Conservation (phyloP, 352 stramenopile species). For the Pythium sp. region DNA sequence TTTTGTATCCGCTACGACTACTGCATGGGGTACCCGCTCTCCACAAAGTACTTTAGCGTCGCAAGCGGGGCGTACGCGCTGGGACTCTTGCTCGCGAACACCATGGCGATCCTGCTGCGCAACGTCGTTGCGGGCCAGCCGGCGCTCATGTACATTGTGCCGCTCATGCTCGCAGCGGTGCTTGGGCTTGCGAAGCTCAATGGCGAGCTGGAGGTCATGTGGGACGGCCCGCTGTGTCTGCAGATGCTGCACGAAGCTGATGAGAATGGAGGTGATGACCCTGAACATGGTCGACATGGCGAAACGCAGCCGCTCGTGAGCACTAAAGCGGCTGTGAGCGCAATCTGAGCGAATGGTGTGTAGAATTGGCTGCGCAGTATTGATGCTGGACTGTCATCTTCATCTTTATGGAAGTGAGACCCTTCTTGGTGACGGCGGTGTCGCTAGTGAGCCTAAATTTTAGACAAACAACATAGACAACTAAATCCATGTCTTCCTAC, state of each 20-base stretch:
- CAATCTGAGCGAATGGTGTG: background rate
- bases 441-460: background rate
- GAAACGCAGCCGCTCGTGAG: conserved; percentile 16
- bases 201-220: conserved; percentile 69
- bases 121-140: conserved; percentile 87
- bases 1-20: conserved; percentile 93
- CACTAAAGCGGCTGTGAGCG: background rate
- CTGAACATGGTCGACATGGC: background rate
- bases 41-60: conserved; percentile 74
- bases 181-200: conserved; percentile 46
- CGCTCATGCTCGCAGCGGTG: conserved; percentile 78
- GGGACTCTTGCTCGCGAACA: conserved; percentile 91
- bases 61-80: conserved; percentile 79
- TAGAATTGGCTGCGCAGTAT: background rate
- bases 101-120: conserved; percentile 89
- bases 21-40: conserved; percentile 46
- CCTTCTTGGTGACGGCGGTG: too few relatives aligned
- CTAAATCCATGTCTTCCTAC: background rate
- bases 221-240: conserved; percentile 57
- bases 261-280: background rate
- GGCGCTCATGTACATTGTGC: conserved; percentile 95
- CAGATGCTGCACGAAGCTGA: conserved; percentile 16
- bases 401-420: background rate
- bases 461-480: background rate
- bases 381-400: background rate